A percentile compares a stretch with the other conserved stretches of the same genome.
phyloP scores from a whole-genome alignment of 306 rosid genomes.

The Ceratonia siliqua region DNA sequence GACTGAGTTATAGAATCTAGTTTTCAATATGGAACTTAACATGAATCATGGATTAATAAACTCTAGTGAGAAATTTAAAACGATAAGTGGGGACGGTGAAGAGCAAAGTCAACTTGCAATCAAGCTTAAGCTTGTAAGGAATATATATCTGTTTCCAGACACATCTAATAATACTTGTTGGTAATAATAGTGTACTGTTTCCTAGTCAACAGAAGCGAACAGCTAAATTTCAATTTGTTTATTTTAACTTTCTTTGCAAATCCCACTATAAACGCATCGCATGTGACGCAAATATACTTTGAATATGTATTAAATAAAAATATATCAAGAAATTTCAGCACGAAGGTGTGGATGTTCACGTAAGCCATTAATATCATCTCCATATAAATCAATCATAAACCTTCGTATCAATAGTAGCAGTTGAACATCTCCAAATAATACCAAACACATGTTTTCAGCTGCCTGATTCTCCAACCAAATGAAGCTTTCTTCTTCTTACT shows the following conservation, averaged over 20 bases:
- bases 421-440: conserved; percentile 6
- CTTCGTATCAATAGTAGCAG: not conserved
- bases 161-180: not conserved
- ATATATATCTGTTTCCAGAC: not conserved
- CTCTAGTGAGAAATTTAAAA: not conserved
- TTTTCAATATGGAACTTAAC: not conserved
- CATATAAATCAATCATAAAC: not conserved
- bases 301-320: not conserved
- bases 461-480: conserved; percentile 7
- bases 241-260: not conserved
- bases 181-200: not conserved
- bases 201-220: not conserved
- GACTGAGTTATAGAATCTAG: not conserved
- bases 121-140: not conserved
- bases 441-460: conserved; percentile 6
- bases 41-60: not conserved
- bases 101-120: not conserved
- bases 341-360: not conserved
- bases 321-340: not conserved
- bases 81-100: not conserved
- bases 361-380: conserved; percentile 1
- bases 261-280: not conserved
- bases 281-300: not conserved
- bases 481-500: not conserved
- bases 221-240: not conserved